phyloP scores from a whole-genome alignment of 148 eudicot species.

The Nepenthes mirabilis region DNA sequence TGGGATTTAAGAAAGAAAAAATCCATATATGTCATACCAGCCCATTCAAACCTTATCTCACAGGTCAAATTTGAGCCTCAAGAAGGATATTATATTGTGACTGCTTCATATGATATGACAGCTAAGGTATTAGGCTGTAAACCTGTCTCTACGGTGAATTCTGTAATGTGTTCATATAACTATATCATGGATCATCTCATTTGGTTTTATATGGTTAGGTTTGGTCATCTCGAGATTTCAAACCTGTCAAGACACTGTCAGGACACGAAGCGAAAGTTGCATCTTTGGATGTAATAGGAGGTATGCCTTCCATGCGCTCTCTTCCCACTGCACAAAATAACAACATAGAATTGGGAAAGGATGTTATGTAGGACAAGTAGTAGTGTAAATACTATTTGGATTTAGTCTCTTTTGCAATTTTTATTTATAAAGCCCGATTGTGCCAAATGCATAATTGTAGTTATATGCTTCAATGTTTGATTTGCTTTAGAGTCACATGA shows the following conservation, averaged over 20 bases:
- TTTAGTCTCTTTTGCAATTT: too few relatives aligned
- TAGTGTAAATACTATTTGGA: too few relatives aligned
- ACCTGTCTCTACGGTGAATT: neutral
- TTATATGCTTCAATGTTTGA: too few relatives aligned
- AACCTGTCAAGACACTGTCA: constrained; percentile 68
- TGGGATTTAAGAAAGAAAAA: constrained; percentile 90
- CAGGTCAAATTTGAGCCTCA: constrained; percentile 95
- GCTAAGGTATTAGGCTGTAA: constrained; percentile 47
- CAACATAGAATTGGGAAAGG: neutral
- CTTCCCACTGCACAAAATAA: neutral
- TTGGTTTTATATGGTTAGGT: constrained; percentile 29
- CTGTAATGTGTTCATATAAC: neutral
- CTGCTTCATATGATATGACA: constrained; percentile 85
- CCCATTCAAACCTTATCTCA: constrained; percentile 85
- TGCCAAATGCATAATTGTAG: too few relatives aligned
- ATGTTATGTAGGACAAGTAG: too few relatives aligned
- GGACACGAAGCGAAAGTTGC: constrained; percentile 82
- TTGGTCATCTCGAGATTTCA: constrained; percentile 86
- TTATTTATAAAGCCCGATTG: too few relatives aligned
- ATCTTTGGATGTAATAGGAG: constrained; percentile 62
- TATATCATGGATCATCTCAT: neutral
- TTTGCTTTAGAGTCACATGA: too few relatives aligned
- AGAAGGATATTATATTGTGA: constrained; percentile 83
- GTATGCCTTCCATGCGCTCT: constrained; percentile 18
- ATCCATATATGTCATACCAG: constrained; percentile 74